A percentile compares a stretch with the other conserved stretches of the same genome.
phyloP scores from a whole-genome alignment of 768 basidiomycete species.

The Russula sp. region DNA sequence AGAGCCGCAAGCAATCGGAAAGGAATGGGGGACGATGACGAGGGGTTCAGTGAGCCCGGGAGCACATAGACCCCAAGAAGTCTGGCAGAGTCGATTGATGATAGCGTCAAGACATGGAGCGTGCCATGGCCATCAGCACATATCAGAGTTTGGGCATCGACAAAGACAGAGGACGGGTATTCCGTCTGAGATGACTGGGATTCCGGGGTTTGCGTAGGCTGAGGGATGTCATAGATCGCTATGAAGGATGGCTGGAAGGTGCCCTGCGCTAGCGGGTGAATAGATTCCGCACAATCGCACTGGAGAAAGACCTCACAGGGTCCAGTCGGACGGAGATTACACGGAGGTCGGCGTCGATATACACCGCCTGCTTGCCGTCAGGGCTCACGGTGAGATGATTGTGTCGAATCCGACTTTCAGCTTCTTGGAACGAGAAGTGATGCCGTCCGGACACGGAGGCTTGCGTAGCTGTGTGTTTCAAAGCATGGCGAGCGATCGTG shows the following conservation, averaged over 20 bases:
- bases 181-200: constrained; percentile 45
- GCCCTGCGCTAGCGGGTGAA: constrained; percentile 38
- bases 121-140: constrained; percentile 66
- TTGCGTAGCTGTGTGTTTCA: constrained; percentile 42
- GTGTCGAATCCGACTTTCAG: constrained; percentile 76
- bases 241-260: constrained; percentile 44
- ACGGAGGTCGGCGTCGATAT: constrained; percentile 57
- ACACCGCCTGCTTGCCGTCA: constrained; percentile 44
- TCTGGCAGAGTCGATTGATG: constrained; percentile 33
- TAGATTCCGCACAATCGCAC: constrained; percentile 5
- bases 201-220: constrained; percentile 38
- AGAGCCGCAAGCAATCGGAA: constrained; percentile 40
- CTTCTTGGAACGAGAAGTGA: constrained; percentile 70
- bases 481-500: constrained; percentile 41
- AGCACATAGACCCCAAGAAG: constrained; percentile 50
- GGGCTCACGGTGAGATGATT: constrained; percentile 61
- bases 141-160: constrained; percentile 42
- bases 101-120: constrained; percentile 51
- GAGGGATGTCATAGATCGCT: constrained; percentile 54
- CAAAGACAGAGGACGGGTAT: constrained; percentile 65
- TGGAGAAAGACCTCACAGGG: constrained; percentile 39
- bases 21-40: constrained; percentile 29
- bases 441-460: constrained; percentile 52
- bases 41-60: constrained; percentile 21
- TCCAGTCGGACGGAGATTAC: constrained; percentile 54